Evolutionary conservation across 768 basidiomycete genomes (phyloP), one percentile per base, ranked within the genome.

Genomic region (Aureoboletus auriporus): DNA sequence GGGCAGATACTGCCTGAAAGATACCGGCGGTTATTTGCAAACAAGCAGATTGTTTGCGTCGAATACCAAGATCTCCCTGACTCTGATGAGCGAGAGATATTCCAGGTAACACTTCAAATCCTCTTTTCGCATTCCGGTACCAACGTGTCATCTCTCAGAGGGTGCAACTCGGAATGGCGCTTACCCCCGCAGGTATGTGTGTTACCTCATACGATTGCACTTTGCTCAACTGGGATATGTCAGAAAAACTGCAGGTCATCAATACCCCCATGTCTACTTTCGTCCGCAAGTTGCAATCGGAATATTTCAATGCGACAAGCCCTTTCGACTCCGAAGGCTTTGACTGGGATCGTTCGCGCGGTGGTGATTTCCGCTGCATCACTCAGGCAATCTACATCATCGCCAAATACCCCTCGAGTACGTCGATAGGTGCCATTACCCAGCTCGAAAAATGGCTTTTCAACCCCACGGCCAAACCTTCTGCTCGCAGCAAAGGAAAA

Each of bases 11-110:
- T 88, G 0, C 83, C 83, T 0, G 74, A 75, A 0, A 75, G 71
- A 44, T 83, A 80, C 56, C 74, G 69, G 46, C 78, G 75, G 12
- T 34, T 80, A 1, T 90, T 90, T 53, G 69, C 77, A 14, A 83
- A 80, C 56, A 90, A 90, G 63, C 85, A 87, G 52, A 75, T 92
- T 12, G 71, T 86, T 2, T 91, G 89, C 54, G 78, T 89, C n/a
- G 89, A 91, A 60, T 91, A 85, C 53, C 70, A 75, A 48, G 79
- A 80, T 37, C 70, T 86, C 8, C 67, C 69, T 0, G 80, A 80
- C 43, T 56, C 64, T 5, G 75, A 79, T 27, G 84, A 86, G 55
- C 72, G 84, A 17, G 84, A 86, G 53, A 80, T 86, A 14, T 86
- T 86, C 68, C 84, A 86, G 72, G 88, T 84, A 36, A 36, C 74